Evolutionary conservation across 352 stramenopile genomes (phyloP), one percentile per base, ranked within the genome.

Genomic region (Elongisporangium prolatum): DNA sequence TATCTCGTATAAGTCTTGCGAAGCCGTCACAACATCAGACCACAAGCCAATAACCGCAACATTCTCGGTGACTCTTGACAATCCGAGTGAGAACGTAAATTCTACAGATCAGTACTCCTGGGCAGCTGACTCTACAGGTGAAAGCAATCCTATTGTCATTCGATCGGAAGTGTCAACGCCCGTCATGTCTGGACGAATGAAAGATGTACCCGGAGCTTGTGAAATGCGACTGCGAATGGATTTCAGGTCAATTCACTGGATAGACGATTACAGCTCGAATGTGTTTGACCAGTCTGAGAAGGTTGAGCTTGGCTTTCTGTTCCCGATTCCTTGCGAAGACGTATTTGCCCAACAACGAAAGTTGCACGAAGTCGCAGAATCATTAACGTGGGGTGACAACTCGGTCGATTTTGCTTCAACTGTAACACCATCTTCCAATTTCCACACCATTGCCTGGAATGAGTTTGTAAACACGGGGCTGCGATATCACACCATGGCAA

Each of bases 291-390:
- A 75, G 13, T 68, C 84, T 13, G 81, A 91, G 21, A 73, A 89
- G 21, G 67, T 89, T 22, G 73, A 91, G 48, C 78, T 91, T 20
- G 75, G 82, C 0, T 85, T 91, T 21, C 59, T 94, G 2, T 94
- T 94, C 50, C 85, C 82, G 1, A 61, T 94, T 16, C 85, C 85
- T 17, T 90, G 77, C 50, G 85, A 94, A 71, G 85, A 94, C 64
- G 75, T 90, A 4, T 86, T 94, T 22, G 73, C 85, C 0, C 71
- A 85, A 14, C 82, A 94, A 56, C 78, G 82, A 54, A 94, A 94
- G 61, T 60, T 94, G 21, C 73, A 88, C 50, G 75, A 91, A 63
- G 74, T 93, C 10, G 84, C 84, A 0, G 80, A 89, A 17, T 73
- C 87, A 25, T 69, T 93, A 22, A 89, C 80, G 40, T 88, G 84